A percentile compares a stretch with the other conserved stretches of the same genome.
These are phyloP conservation scores for Trichosporon ovoides DNA, from an alignment of 1,284 basidiomycete species.

Conservation along the genomic window DNA sequence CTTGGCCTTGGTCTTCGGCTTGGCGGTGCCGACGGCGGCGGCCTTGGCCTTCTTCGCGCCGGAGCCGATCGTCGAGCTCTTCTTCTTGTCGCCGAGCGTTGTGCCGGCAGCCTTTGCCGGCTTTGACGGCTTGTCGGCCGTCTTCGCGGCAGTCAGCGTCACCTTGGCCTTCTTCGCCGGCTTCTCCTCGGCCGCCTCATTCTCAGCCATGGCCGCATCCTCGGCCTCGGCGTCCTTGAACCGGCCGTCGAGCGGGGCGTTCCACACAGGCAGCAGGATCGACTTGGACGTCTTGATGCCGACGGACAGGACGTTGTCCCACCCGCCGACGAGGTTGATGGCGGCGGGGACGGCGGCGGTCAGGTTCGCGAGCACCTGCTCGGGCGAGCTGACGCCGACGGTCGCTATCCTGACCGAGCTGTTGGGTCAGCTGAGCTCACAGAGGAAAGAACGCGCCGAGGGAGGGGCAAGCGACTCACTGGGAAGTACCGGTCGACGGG, in stretches of 20 bases:
- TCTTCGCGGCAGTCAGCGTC: conserved; percentile 6
- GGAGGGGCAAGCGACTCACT: no score
- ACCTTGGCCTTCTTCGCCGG: background rate
- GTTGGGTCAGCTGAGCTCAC: conserved; percentile 13
- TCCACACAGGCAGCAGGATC: conserved; percentile 85
- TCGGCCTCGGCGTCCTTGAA: conserved; percentile 25
- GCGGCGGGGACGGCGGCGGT: conserved; percentile 72
- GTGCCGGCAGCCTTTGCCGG: conserved; percentile 7
- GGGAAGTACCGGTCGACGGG: conserved; percentile 84
- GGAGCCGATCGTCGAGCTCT: conserved; percentile 33
- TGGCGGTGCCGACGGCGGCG: conserved; percentile 16
- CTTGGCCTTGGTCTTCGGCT: conserved; percentile 12
- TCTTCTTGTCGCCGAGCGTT: conserved; percentile 22
- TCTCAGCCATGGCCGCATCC: conserved; percentile 7
- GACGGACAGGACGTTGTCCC: conserved; percentile 86
- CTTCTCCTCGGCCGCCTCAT: conserved; percentile 3
- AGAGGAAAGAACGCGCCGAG: no score
- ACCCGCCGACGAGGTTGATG: conserved; percentile 65
- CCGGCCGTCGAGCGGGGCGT: conserved; percentile 55
- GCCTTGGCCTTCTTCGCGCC: conserved; percentile 25
- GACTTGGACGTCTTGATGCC: conserved; percentile 86
- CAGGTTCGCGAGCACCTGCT: conserved; percentile 73
- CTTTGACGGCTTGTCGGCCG: conserved; percentile 6
- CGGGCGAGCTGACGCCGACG: conserved; percentile 59
- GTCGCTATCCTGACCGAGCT: conserved; percentile 82